These are phyloP conservation scores for Tulasnella sp. DNA, from an alignment of 768 basidiomycete species.

Conservation along the genomic window DNA sequence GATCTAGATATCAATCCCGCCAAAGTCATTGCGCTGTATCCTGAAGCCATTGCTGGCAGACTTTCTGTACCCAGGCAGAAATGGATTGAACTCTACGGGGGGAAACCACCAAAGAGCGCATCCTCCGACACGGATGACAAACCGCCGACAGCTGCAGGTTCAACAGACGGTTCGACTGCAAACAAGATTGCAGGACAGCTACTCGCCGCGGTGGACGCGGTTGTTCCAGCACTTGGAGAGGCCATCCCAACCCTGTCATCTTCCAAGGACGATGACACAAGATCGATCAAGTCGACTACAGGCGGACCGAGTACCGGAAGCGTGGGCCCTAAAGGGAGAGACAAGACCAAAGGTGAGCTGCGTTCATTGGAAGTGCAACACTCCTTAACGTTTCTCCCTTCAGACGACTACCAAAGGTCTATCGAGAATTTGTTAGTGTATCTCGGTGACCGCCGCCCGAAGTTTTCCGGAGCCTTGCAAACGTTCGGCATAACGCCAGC, in stretches of 20 bases:
- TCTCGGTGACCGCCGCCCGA: slow-evolving; percentile 82
- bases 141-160: slow-evolving; percentile 29
- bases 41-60: slow-evolving; percentile 70
- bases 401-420: slow-evolving; percentile 59
- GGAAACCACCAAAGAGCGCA: slow-evolving; percentile 38
- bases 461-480: slow-evolving; percentile 68
- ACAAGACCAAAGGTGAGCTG: slow-evolving; percentile 28
- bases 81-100: slow-evolving; percentile 83
- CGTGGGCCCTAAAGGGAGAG: slow-evolving; percentile 30
- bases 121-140: slow-evolving; percentile 28
- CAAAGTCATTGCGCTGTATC: slow-evolving; percentile 85
- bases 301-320: neutral
- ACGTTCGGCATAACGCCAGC: slow-evolving; percentile 59
- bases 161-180: slow-evolving; percentile 23
- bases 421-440: slow-evolving; percentile 85
- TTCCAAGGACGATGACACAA: slow-evolving; percentile 49
- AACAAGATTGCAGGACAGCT: slow-evolving; percentile 43
- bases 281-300: slow-evolving; percentile 37
- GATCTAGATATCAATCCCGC: slow-evolving; percentile 88
- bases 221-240: slow-evolving; percentile 34
- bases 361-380: neutral
- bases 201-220: slow-evolving; percentile 49
- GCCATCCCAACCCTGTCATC: slow-evolving; percentile 12
- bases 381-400: neutral
- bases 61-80: slow-evolving; percentile 56